Evolutionary conservation across 148 eudicot genomes (phyloP).

Genomic region (Chenopodium formosanum): DNA sequence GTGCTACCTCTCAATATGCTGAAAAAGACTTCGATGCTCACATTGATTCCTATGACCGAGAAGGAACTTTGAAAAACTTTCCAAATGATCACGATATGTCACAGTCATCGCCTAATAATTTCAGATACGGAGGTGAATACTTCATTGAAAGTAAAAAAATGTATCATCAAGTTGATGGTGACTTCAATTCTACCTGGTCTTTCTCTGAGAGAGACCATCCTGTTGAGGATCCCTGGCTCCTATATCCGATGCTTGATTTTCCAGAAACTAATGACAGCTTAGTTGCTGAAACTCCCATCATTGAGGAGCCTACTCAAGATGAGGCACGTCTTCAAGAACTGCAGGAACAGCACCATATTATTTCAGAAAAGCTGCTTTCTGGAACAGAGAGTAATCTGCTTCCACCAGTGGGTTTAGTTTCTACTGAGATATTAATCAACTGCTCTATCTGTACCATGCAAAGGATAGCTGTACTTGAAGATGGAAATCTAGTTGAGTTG

Average conservation of each 20-base stretch:
- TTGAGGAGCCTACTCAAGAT: conserved; percentile 13
- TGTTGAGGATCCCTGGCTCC: conserved; percentile 92
- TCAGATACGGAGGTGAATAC: conserved; percentile 14
- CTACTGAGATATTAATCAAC: conserved; percentile 76
- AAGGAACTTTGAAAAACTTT: conserved; percentile 20
- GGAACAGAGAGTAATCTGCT: conserved; percentile 40
- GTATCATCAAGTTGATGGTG: conserved; percentile 14
- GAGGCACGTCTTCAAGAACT: conserved; percentile 6
- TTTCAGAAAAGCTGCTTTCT: conserved; percentile 41
- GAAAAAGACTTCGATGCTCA: conserved; percentile 31
- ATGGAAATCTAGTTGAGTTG: conserved; percentile 79
- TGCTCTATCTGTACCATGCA: conserved; percentile 93
- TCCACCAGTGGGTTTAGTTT: conserved; percentile 42
- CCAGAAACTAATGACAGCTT: conserved; percentile 25
- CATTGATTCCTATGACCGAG: conserved; percentile 7
- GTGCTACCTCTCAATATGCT: conserved; percentile 24
- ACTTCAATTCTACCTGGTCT: conserved; percentile 2
- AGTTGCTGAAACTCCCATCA: conserved; percentile 24
- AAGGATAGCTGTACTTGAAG: conserved; percentile 93
- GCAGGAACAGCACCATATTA: conserved; percentile 33
- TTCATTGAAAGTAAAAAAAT: conserved; percentile 24
- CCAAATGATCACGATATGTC: conserved; percentile 25
- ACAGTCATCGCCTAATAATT: conserved; percentile 13
- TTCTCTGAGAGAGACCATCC: conserved; percentile 44
- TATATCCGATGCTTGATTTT: conserved; percentile 31